Conservation (phyloP, 768 basidiomycete genomes). For the Chiua virens region DNA sequence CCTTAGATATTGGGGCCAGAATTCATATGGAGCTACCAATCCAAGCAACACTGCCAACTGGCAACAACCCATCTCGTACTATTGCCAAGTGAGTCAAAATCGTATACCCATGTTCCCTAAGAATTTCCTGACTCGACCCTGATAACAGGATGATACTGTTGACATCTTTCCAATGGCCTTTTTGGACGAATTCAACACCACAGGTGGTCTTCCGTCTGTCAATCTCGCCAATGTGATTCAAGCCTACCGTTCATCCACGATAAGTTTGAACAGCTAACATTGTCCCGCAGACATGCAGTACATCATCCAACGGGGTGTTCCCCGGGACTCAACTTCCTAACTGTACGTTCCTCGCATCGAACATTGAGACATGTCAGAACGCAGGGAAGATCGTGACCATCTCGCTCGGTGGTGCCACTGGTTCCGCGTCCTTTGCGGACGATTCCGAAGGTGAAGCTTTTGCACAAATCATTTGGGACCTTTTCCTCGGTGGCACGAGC, state of each 20-base stretch:
- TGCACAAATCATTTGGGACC: slow-evolving; percentile 64
- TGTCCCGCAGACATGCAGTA: slow-evolving; percentile 57
- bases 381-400: slow-evolving; percentile 63
- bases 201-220: slow-evolving; percentile 57
- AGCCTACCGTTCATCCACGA: neutral
- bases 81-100: slow-evolving; percentile 26
- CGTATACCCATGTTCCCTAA: neutral
- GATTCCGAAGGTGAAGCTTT: slow-evolving; percentile 59
- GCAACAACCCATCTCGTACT: slow-evolving; percentile 34
- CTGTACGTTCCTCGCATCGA: slow-evolving; percentile 58
- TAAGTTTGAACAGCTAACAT: neutral
- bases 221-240: slow-evolving; percentile 55
- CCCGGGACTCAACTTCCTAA: slow-evolving; percentile 62
- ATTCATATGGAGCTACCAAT: slow-evolving; percentile 37
- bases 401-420: slow-evolving; percentile 65
- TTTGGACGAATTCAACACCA: slow-evolving; percentile 55
- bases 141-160: slow-evolving; percentile 50
- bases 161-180: slow-evolving; percentile 64
- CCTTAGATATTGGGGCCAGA: slow-evolving; percentile 38
- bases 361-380: slow-evolving; percentile 64
- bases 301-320: slow-evolving; percentile 54
- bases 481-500: slow-evolving; percentile 68
- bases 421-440: slow-evolving; percentile 57
- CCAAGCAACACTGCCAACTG: slow-evolving; percentile 27
- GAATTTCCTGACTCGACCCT: neutral